These are phyloP conservation scores for Alisma plantagoaquatica DNA, from an alignment of 106 monocot species.

Conservation along the genomic window DNA sequence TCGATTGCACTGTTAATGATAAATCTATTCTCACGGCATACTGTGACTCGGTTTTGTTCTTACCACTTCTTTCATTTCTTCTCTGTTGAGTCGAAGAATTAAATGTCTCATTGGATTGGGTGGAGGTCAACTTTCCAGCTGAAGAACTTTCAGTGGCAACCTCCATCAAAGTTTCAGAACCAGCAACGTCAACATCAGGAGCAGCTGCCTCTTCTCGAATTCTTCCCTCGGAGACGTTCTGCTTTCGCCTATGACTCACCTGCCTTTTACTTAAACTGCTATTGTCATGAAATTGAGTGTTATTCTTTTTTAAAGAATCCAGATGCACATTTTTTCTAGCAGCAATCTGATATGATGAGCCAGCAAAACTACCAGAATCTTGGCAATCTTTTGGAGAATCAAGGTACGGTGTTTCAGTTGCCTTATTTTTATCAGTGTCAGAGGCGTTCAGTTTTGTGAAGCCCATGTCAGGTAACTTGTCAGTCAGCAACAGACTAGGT, in stretches of 20 bases:
- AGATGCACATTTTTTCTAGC: background rate
- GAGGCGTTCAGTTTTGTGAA: no score
- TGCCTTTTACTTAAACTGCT: background rate
- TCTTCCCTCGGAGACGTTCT: slow-evolving; percentile 18
- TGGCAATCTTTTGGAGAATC: no score
- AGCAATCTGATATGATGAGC: background rate
- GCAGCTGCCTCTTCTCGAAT: slow-evolving; percentile 17
- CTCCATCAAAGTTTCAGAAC: slow-evolving; percentile 9
- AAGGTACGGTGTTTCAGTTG: no score
- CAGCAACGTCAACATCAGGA: slow-evolving; percentile 3
- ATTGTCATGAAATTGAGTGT: no score
- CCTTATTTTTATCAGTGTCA: no score
- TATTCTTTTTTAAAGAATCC: no score
- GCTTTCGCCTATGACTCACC: slow-evolving; percentile 4
- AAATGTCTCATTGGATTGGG: no score
- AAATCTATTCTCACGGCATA: slow-evolving; percentile 15
- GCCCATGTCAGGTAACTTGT: no score
- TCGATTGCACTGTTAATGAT: slow-evolving; percentile 6
- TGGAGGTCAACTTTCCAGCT: slow-evolving; percentile 12
- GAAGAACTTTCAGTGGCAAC: background rate
- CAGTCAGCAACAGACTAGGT: no score
- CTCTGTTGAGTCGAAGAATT: no score
- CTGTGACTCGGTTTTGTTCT: slow-evolving; percentile 31
- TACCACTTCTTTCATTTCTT: slow-evolving; percentile 40
- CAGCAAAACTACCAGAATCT: no score